These are phyloP conservation scores for Penicillium sp. DNA, from an alignment of 2,329 filamentous ascomycete genomes.

Conservation along the genomic window DNA sequence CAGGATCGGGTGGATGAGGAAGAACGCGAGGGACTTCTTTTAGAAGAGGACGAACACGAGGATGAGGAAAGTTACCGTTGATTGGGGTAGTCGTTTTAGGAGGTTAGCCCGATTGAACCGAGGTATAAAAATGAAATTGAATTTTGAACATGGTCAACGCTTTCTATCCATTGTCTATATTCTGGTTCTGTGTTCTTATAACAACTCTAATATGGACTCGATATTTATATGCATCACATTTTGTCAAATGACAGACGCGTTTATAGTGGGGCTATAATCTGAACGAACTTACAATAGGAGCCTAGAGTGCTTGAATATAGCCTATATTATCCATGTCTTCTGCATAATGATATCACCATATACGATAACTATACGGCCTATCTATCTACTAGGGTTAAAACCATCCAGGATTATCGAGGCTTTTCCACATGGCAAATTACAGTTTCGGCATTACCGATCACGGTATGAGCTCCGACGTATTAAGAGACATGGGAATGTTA, in stretches of 20 bases:
- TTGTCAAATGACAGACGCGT: neutral
- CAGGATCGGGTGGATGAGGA: slow-evolving; percentile 18
- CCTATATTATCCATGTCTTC: neutral
- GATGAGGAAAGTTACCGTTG: neutral
- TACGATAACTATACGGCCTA: neutral
- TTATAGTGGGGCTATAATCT: neutral
- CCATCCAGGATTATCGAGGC: neutral
- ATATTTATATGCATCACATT: neutral
- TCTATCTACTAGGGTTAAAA: neutral
- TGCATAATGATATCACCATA: slow-evolving; percentile 1
- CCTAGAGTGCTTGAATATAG: neutral
- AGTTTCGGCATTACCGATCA: slow-evolving; percentile 1
- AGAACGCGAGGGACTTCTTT: slow-evolving; percentile 28
- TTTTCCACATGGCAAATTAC: neutral
- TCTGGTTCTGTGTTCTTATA: too few species aligned
- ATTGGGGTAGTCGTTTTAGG: neutral
- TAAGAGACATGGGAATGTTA: neutral
- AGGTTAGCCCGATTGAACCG: neutral
- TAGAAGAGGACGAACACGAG: slow-evolving; percentile 14
- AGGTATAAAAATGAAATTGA: neutral
- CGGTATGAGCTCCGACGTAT: neutral
- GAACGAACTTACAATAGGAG: neutral
- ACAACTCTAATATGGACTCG: neutral
- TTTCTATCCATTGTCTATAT: neutral
- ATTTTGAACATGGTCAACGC: neutral